Evolutionary conservation across 768 basidiomycete species (phyloP), one percentile per base, ranked within the genome.

Genomic region (Pulveroboletus sp.): DNA sequence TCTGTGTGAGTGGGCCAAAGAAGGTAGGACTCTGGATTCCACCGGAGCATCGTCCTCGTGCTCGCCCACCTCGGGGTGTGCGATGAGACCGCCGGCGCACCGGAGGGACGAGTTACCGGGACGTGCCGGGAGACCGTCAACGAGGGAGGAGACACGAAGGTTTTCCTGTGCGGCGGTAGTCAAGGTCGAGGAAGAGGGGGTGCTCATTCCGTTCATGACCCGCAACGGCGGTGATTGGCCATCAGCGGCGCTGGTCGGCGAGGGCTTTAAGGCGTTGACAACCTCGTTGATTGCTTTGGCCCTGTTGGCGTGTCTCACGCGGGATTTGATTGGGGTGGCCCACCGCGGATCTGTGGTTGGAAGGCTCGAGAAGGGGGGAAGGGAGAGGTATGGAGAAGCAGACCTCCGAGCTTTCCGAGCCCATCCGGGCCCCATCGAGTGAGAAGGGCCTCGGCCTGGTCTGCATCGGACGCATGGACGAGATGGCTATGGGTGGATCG

Each of bases 371-470:
- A 54, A 49, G 61, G 54, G 56, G 45, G 40, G 60, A 56, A 51
- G 54, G 19, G 49, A 43, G 47, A 39, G 43, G 17, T 19, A 38
- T 19, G 37, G 24, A 44, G 48, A 50, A 58, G 52, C 82, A 71
- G 61, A 91, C 91, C 86, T 73, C 86, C 89, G 43, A 93, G 72
- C 69, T 94, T 93, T 51, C 90, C 90, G 67, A 90, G 70, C 34
- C 90, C 85, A 69, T 94, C 92, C 38, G 87, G 86, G 31, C 87
- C 86, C 91, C 93, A 93, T 48, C 90, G 80, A 56, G 80, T 83
- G 42, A 94, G 82, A 51, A 94, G 76, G 22, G 87, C 91, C 67
- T 89, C 88, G 29, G 89, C 81, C 64, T 94, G 89, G 70, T 89
- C 88, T 12, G 86, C 89, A 70, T 93, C 89, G 49, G 89, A 92